These are phyloP conservation scores for Halophytophthora polymorphica DNA, from an alignment of 352 stramenopile species.

Conservation along the genomic window DNA sequence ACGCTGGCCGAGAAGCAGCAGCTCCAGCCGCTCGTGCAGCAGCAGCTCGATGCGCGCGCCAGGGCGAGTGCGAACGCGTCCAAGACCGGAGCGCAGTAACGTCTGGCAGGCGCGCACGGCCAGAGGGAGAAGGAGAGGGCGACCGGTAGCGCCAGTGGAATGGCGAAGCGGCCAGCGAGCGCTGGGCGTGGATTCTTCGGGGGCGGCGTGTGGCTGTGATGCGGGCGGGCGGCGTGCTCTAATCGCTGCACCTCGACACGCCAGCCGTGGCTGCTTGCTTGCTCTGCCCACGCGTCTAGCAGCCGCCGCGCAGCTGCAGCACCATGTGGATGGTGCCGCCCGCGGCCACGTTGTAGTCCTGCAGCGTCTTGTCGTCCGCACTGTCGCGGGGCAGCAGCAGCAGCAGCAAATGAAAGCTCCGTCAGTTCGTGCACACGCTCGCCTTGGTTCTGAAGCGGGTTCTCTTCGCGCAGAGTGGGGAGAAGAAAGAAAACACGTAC, in stretches of 20 bases:
- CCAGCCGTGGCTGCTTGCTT: background rate
- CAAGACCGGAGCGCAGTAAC: slow-evolving; percentile 21
- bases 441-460: background rate
- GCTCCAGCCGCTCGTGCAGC: slow-evolving; percentile 75
- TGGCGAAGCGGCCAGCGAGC: no score
- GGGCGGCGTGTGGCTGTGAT: no score
- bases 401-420: background rate
- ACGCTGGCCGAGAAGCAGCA: slow-evolving; percentile 88
- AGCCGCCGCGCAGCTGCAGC: slow-evolving; percentile 94
- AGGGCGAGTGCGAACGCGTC: slow-evolving; percentile 15
- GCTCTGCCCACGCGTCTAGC: slow-evolving; percentile 21
- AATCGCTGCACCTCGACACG: background rate
- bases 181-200: no score
- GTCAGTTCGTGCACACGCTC: background rate
- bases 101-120: background rate
- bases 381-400: slow-evolving; percentile 25
- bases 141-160: no score
- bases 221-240: no score
- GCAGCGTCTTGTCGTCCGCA: slow-evolving; percentile 95
- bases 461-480: no score
- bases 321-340: slow-evolving; percentile 99
- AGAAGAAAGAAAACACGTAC: slow-evolving; percentile 25
- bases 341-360: slow-evolving; percentile 96
- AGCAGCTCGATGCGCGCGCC: slow-evolving; percentile 39
- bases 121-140: slow-evolving; percentile 9